Evolutionary conservation across 805 yeast species (phyloP).

Genomic region (Saccharomyces eubayanus): DNA sequence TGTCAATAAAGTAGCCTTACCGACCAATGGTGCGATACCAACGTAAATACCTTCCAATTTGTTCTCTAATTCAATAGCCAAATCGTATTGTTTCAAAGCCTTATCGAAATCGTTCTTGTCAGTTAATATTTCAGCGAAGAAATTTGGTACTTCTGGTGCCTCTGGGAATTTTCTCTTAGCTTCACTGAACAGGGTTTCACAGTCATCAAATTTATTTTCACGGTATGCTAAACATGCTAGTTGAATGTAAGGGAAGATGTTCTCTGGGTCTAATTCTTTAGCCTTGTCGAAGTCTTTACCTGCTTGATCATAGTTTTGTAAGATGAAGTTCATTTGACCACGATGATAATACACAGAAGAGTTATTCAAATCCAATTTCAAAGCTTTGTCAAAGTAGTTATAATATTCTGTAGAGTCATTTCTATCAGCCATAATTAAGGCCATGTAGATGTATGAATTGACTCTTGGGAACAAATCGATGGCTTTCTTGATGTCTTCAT

Average conservation of each 20-base stretch:
- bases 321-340: conserved; percentile 83
- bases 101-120: conserved; percentile 65
- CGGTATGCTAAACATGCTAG: conserved; percentile 87
- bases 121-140: conserved; percentile 86
- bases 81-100: conserved; percentile 78
- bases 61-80: conserved; percentile 75
- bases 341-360: conserved; percentile 88
- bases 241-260: conserved; percentile 82
- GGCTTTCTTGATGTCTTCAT: conserved; percentile 55
- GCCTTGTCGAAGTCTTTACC: conserved; percentile 67
- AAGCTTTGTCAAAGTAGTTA: conserved; percentile 64
- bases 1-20: conserved; percentile 71
- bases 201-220: conserved; percentile 44
- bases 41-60: conserved; percentile 59
- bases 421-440: conserved; percentile 74
- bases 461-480: conserved; percentile 64
- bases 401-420: conserved; percentile 63
- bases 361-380: conserved; percentile 55
- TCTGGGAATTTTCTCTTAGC: conserved; percentile 74
- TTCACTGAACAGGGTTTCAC: conserved; percentile 58
- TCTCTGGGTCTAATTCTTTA: conserved; percentile 61
- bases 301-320: conserved; percentile 67
- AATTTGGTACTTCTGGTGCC: conserved; percentile 86
- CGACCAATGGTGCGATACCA: conserved; percentile 83
- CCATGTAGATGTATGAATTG: conserved; percentile 74